A percentile compares a stretch with the other conserved stretches of the same genome.
Conservation (phyloP, 371 early-diverging fungal genomes). For the Coemansia sp. region DNA sequence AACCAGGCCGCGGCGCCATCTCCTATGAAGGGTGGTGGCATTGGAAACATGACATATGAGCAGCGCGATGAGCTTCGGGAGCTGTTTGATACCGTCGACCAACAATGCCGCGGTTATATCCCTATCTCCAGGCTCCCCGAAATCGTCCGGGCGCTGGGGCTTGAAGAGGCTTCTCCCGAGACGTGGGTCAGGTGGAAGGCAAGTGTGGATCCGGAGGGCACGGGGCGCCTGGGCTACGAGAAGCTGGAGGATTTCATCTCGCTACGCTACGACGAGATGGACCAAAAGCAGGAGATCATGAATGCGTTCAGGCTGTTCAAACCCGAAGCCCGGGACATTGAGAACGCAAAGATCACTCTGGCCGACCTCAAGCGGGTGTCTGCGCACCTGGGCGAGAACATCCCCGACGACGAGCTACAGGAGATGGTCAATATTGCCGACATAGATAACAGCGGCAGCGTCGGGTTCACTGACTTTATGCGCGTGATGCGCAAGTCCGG, state of each 20-base stretch:
- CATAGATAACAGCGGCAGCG: slow-evolving; percentile 58
- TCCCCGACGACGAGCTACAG: slow-evolving; percentile 68
- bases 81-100: slow-evolving; percentile 60
- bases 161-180: slow-evolving; percentile 55
- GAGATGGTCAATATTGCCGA: slow-evolving; percentile 74
- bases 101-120: slow-evolving; percentile 55
- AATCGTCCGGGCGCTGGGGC: slow-evolving; percentile 57
- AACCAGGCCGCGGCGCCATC: neutral
- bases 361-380: slow-evolving; percentile 36
- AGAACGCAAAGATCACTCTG: slow-evolving; percentile 35
- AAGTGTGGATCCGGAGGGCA: slow-evolving; percentile 53
- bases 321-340: slow-evolving; percentile 23
- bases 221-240: slow-evolving; percentile 55
- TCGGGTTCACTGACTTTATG: slow-evolving; percentile 55
- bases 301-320: slow-evolving; percentile 65
- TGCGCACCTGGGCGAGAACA: slow-evolving; percentile 56
- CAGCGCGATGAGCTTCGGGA: slow-evolving; percentile 64
- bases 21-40: slow-evolving; percentile 11
- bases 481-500: slow-evolving; percentile 60
- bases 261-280: slow-evolving; percentile 56
- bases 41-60: slow-evolving; percentile 50
- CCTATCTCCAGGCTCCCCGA: slow-evolving; percentile 56
- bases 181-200: slow-evolving; percentile 50
- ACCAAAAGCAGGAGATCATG: slow-evolving; percentile 56
- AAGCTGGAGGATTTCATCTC: slow-evolving; percentile 59